A percentile compares a stretch with the other conserved stretches of the same genome.
Conservation (phyloP, 805 yeast species). For the Metschnikowia baotianmanensis region DNA sequence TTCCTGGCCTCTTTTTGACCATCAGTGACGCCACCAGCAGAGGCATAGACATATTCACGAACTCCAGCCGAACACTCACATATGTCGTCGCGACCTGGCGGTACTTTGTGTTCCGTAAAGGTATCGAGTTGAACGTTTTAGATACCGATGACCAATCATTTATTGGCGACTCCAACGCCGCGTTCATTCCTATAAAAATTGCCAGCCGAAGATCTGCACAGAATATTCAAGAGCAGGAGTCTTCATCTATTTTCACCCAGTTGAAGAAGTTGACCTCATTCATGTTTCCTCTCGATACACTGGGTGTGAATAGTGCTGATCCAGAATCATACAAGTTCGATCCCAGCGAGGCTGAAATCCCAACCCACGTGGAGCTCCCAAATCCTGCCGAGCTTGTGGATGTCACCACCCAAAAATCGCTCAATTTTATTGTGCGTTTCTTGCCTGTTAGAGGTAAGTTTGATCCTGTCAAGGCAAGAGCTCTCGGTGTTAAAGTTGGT, state of each 20-base stretch:
- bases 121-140: constrained; percentile 47
- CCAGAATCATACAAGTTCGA: constrained; percentile 38
- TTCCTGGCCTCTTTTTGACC: constrained; percentile 86
- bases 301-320: constrained; percentile 34
- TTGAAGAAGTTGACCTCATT: constrained; percentile 40
- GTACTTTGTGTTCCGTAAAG: constrained; percentile 78
- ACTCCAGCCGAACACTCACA: constrained; percentile 29
- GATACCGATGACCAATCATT: constrained; percentile 30
- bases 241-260: constrained; percentile 12
- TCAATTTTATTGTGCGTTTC: constrained; percentile 68
- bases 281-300: constrained; percentile 58
- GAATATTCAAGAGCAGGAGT: not conserved
- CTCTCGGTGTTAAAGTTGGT: constrained; percentile 69
- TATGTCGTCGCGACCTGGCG: constrained; percentile 80
- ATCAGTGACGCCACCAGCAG: constrained; percentile 73
- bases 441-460: constrained; percentile 77
- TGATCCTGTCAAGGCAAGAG: constrained; percentile 59
- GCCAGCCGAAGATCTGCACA: constrained; percentile 2
- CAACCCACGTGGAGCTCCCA: constrained; percentile 37
- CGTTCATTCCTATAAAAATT: constrained; percentile 38
- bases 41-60: constrained; percentile 51
- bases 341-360: constrained; percentile 37
- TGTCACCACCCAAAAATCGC: constrained; percentile 43
- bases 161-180: constrained; percentile 37
- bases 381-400: constrained; percentile 20